phyloP scores from a whole-genome alignment of 2,329 filamentous ascomycete genomes.

The Colletotrichum navitas region DNA sequence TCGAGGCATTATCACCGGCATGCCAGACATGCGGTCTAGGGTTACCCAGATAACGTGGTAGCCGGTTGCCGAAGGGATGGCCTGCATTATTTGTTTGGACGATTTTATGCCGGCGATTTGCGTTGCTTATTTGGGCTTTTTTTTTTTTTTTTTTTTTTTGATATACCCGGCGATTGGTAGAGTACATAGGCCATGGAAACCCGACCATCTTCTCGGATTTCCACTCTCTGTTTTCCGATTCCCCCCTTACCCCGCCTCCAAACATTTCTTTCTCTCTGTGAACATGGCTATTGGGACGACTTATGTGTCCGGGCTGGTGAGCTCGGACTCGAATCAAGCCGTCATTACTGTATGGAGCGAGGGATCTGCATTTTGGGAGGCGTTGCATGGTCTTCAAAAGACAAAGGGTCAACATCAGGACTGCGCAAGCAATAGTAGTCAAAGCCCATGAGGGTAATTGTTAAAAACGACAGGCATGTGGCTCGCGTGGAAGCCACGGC shows the following conservation, averaged over 20 bases:
- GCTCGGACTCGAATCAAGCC: background rate
- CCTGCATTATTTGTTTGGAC: background rate
- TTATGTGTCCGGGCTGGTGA: background rate
- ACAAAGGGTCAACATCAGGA: slow-evolving; percentile 23
- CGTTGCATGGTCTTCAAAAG: background rate
- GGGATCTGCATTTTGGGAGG: slow-evolving; percentile 11
- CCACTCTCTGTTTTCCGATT: background rate
- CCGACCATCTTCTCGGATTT: background rate
- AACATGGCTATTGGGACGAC: background rate
- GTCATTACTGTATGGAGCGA: background rate
- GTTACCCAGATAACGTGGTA: slow-evolving; percentile 63
- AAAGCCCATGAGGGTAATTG: slow-evolving; percentile 1
- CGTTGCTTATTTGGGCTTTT: slow-evolving; percentile 9
- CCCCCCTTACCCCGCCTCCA: no score
- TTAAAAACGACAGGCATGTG: no score
- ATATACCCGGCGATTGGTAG: slow-evolving; percentile 40
- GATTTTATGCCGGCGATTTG: slow-evolving; percentile 8
- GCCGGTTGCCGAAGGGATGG: background rate
- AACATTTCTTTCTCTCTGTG: background rate
- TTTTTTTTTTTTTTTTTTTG: no score
- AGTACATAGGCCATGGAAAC: slow-evolving; percentile 4
- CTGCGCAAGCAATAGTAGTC: slow-evolving; percentile 38
- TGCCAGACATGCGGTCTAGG: slow-evolving; percentile 61
- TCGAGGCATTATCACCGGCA: slow-evolving; percentile 61
- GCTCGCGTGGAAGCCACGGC: background rate